A percentile compares a stretch with the other conserved stretches of the same genome.
These are phyloP conservation scores for Plasmopara halstedii DNA, from an alignment of 352 stramenopile genomes.

Conservation along the genomic window DNA sequence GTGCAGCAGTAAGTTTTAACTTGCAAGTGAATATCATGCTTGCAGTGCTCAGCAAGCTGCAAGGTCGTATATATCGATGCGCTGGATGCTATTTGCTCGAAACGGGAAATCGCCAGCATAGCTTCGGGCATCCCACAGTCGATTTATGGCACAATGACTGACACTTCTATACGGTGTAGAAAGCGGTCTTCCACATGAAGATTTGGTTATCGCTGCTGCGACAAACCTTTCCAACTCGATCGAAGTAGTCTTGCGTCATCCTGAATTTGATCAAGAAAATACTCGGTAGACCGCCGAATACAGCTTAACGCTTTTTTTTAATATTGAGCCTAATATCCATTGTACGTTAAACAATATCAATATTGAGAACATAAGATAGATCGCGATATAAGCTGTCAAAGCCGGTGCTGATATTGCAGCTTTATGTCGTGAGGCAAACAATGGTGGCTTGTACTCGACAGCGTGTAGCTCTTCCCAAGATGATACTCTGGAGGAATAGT, in stretches of 20 bases:
- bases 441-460: slow-evolving; percentile 57
- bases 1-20: slow-evolving; percentile 25
- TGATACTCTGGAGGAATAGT: slow-evolving; percentile 47
- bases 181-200: slow-evolving; percentile 29
- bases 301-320: slow-evolving; percentile 48
- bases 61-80: slow-evolving; percentile 94
- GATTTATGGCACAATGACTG: slow-evolving; percentile 91
- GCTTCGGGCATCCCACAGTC: slow-evolving; percentile 41
- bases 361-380: slow-evolving; percentile 6
- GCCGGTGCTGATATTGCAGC: slow-evolving; percentile 70
- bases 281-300: slow-evolving; percentile 42
- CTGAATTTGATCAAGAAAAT: slow-evolving; percentile 80
- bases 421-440: slow-evolving; percentile 66
- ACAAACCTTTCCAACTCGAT: slow-evolving; percentile 94
- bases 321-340: slow-evolving; percentile 40
- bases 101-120: slow-evolving; percentile 58
- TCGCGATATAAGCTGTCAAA: slow-evolving; percentile 28
- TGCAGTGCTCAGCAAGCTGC: slow-evolving; percentile 25
- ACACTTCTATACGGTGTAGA: slow-evolving; percentile 93
- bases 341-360: slow-evolving; percentile 9
- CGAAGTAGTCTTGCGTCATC: slow-evolving; percentile 58
- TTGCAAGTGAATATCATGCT: slow-evolving; percentile 55
- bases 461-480: slow-evolving; percentile 45
- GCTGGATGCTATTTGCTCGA: slow-evolving; percentile 92
- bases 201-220: slow-evolving; percentile 92